Conservation (phyloP, 202 grass and related monocot species). For the Schoenoplectus tabernaemontani region DNA sequence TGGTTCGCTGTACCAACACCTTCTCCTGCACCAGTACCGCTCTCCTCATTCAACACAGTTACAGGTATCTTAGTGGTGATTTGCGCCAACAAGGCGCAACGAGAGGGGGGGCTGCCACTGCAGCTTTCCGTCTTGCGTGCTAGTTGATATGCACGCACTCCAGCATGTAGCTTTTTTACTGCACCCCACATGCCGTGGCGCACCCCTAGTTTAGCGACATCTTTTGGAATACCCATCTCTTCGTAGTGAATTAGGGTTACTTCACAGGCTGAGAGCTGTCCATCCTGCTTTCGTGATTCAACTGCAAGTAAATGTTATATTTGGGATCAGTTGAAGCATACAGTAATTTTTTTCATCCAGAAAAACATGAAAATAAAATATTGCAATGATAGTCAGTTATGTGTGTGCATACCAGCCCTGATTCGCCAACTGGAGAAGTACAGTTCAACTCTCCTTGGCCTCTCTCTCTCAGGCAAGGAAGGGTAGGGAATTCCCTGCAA, state of each 20-base stretch:
- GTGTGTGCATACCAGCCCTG: conserved; percentile 54
- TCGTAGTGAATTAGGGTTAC: conserved; percentile 87
- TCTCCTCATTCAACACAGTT: conserved; percentile 14
- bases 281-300: conserved; percentile 60
- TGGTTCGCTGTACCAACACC: background rate
- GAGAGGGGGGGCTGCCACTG: conserved; percentile 25
- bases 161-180: conserved; percentile 82
- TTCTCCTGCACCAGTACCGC: background rate
- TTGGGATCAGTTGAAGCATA: background rate
- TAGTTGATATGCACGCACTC: conserved; percentile 76
- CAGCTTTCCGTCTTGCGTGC: conserved; percentile 33
- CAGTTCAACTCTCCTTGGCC: conserved; percentile 77
- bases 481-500: conserved; percentile 73
- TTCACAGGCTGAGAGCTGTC: conserved; percentile 74
- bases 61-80: conserved; percentile 51
- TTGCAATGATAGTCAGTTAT: conserved; percentile 6
- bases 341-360: background rate
- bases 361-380: background rate
- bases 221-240: conserved; percentile 96
- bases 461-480: conserved; percentile 81
- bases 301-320: conserved; percentile 33
- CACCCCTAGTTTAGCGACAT: conserved; percentile 76
- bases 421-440: conserved; percentile 99
- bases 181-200: conserved; percentile 98
- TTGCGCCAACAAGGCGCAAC: conserved; percentile 45